Percentiles rank a stretch among this genome's conserved stretches.
These are phyloP conservation scores for Chlamydomonas asymmetrica DNA, from an alignment of 139 green algal species.

Conservation along the genomic window DNA sequence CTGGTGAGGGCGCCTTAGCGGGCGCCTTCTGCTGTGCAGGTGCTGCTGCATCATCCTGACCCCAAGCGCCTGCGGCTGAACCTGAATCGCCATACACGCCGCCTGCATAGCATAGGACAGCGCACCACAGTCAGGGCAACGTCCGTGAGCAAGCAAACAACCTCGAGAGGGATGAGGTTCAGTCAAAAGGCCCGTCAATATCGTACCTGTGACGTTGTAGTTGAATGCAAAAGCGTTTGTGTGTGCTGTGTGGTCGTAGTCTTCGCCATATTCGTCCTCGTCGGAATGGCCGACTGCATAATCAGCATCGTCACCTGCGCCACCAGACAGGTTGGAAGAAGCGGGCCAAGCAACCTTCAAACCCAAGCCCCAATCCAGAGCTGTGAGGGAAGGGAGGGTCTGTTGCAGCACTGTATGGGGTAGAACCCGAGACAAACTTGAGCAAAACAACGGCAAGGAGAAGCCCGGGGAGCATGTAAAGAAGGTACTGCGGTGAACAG, in stretches of 20 bases:
- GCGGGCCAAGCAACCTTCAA: not conserved
- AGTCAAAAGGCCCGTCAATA: not conserved
- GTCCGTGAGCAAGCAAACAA: too few relatives aligned
- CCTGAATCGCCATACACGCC: not conserved
- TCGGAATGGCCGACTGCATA: not conserved
- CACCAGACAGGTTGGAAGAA: not conserved
- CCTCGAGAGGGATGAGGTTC: too few relatives aligned
- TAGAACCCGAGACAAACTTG: not conserved
- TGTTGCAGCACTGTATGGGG: too few relatives aligned
- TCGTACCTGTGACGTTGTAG: constrained; percentile 6
- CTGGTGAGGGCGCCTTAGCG: not conserved
- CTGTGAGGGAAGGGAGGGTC: not conserved
- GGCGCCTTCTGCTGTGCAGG: not conserved
- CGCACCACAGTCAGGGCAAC: too few relatives aligned
- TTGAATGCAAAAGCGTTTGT: constrained; percentile 34
- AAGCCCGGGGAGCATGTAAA: not conserved
- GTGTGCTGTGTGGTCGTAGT: not conserved
- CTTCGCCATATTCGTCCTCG: not conserved
- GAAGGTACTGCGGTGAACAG: too few relatives aligned
- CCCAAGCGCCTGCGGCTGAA: not conserved
- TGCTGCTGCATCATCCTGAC: constrained; percentile 7
- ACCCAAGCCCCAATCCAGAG: not conserved
- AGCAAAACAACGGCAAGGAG: not conserved
- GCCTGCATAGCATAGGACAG: too few relatives aligned
- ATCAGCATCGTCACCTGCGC: not conserved